Percentiles rank a stretch among this genome's conserved stretches.
phyloP scores from a whole-genome alignment of 192 early-diverging fungal species.

The Coemansia sp. region DNA sequence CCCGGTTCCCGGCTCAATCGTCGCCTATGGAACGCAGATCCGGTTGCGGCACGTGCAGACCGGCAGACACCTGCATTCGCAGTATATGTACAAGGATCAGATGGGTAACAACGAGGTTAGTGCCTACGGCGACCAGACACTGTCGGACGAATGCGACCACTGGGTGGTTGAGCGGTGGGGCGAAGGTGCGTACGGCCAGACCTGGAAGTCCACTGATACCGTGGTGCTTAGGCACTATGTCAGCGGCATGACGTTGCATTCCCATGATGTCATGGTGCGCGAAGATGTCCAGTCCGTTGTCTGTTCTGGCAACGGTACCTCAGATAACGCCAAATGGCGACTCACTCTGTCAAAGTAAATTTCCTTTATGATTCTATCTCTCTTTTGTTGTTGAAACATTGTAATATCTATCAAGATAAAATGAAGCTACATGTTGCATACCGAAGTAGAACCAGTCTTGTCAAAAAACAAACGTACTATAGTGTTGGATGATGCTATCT shows the following conservation, averaged over 20 bases:
- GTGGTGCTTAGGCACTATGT: conserved; percentile 55
- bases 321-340: conserved; percentile 60
- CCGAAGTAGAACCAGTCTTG: too few species aligned
- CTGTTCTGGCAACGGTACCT: conserved; percentile 46
- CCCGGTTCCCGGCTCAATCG: conserved; percentile 42
- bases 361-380: not conserved
- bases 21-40: conserved; percentile 54
- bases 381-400: not conserved
- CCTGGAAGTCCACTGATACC: conserved; percentile 52
- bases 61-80: conserved; percentile 59
- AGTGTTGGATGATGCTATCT: too few species aligned
- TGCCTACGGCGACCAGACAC: conserved; percentile 53
- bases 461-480: too few species aligned
- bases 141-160: conserved; percentile 58
- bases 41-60: conserved; percentile 57
- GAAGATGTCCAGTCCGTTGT: conserved; percentile 55
- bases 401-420: too few species aligned
- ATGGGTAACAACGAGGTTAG: conserved; percentile 59
- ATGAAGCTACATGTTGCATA: too few species aligned
- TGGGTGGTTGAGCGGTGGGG: conserved; percentile 60
- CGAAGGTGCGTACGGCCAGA: conserved; percentile 44
- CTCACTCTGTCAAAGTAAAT: not conserved
- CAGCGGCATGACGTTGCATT: conserved; percentile 57
- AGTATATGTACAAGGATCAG: conserved; percentile 44
- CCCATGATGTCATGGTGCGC: conserved; percentile 35